phyloP scores from a whole-genome alignment of 1,139 yeast species.

The Kurtzmaniella quercitrusa region DNA sequence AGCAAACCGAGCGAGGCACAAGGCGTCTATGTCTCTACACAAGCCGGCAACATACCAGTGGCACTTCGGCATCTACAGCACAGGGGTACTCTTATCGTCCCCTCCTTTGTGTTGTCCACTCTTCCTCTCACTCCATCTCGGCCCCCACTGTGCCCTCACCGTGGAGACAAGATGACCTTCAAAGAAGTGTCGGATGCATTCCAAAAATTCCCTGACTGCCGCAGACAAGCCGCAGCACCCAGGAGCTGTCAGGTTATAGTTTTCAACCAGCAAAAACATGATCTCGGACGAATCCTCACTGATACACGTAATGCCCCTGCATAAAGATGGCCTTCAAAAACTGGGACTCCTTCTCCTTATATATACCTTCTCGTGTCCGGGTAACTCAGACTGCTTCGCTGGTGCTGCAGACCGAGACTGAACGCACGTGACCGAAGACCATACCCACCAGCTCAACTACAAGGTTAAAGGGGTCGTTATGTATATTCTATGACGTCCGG shows the following conservation, averaged over 20 bases:
- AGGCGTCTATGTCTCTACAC: conserved; percentile 33
- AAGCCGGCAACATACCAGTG: not conserved
- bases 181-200: conserved; percentile 32
- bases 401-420: not conserved
- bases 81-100: too few species aligned
- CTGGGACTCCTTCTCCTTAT: conserved; percentile 1
- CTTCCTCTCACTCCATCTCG: conserved; percentile 9
- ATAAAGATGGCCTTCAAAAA: conserved; percentile 72
- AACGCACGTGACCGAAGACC: not conserved
- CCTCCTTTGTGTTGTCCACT: too few species aligned
- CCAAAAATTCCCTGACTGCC: conserved; percentile 77
- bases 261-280: conserved; percentile 99
- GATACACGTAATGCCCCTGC: conserved; percentile 99
- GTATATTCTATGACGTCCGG: not conserved
- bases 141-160: conserved; percentile 24
- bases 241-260: conserved; percentile 99
- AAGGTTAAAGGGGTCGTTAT: not conserved
- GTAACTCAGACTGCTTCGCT: not conserved
- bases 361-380: conserved; percentile 3
- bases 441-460: not conserved
- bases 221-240: conserved; percentile 45
- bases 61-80: too few species aligned
- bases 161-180: conserved; percentile 21
- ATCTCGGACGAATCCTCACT: conserved; percentile 99
- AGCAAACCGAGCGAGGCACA: conserved; percentile 66